Evolutionary conservation across 495 filamentous ascomycete genomes (phyloP).

Genomic region (Lepidopterella palustris): DNA sequence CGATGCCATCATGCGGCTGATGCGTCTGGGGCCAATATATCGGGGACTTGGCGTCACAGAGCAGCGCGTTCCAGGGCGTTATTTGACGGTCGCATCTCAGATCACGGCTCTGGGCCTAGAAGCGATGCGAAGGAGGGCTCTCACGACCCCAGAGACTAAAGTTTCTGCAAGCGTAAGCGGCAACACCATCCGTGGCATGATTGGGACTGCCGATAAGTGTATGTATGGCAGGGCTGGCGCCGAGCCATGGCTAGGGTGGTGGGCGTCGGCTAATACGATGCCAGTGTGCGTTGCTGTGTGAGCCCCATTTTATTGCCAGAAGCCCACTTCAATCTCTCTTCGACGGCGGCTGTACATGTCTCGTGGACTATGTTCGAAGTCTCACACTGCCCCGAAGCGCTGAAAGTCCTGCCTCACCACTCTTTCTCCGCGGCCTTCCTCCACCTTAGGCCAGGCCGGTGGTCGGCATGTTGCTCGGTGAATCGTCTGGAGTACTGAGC

Average conservation of each 20-base stretch:
- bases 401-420: too few species aligned
- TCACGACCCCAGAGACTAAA: conserved; percentile 18
- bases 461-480: too few species aligned
- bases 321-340: neutral
- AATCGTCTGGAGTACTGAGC: too few species aligned
- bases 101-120: conserved; percentile 26
- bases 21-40: conserved; percentile 21
- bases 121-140: conserved; percentile 12
- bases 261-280: conserved; percentile 27
- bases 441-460: too few species aligned
- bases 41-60: neutral
- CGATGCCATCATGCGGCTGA: conserved; percentile 22
- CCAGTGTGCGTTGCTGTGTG: conserved; percentile 9
- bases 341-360: neutral
- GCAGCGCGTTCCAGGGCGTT: neutral
- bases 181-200: conserved; percentile 24
- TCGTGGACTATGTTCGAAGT: neutral
- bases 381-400: too few species aligned
- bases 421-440: too few species aligned
- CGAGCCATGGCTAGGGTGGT: conserved; percentile 1
- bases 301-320: neutral
- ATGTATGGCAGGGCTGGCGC: conserved; percentile 23
- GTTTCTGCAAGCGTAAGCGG: conserved; percentile 27
- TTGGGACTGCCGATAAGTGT: conserved; percentile 16
- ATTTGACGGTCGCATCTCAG: conserved; percentile 25